Conservation (phyloP, 371 early-diverging fungal species). For the Batrachochytrium dendrobatidis region DNA sequence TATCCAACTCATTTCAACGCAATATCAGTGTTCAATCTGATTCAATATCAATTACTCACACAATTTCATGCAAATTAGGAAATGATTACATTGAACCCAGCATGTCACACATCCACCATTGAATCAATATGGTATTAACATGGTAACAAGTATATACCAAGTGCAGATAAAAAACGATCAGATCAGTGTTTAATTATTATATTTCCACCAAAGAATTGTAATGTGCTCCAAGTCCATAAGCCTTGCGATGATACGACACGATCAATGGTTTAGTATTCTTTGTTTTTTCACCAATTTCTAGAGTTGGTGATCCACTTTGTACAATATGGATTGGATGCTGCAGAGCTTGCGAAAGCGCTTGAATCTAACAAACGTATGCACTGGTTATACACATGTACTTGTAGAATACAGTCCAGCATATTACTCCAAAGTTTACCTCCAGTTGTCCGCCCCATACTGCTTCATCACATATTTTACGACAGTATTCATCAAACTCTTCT, state of each 20-base stretch:
- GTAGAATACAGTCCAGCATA: not conserved
- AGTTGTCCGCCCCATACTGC: conserved; percentile 93
- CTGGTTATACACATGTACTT: not conserved
- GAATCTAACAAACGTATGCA: conserved; percentile 44
- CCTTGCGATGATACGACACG: conserved; percentile 83
- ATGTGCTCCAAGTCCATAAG: conserved; percentile 90
- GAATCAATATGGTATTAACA: no score
- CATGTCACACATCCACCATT: no score
- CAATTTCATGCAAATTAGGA: no score
- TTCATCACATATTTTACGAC: conserved; percentile 66
- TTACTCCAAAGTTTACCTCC: conserved; percentile 53
- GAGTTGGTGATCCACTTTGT: conserved; percentile 66
- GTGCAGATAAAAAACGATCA: no score
- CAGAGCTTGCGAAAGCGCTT: conserved; percentile 66
- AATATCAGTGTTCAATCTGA: no score
- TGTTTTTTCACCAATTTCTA: conserved; percentile 69
- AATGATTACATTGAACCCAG: no score
- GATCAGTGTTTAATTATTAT: no score
- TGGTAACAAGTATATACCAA: no score
- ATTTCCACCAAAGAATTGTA: conserved; percentile 64
- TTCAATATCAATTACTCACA: no score
- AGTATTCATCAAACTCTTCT: conserved; percentile 70
- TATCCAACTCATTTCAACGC: no score
- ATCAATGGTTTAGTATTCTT: conserved; percentile 51
- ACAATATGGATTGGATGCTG: conserved; percentile 65